Conservation (phyloP, 805 yeast species). For the Priceomyces carsonii region DNA sequence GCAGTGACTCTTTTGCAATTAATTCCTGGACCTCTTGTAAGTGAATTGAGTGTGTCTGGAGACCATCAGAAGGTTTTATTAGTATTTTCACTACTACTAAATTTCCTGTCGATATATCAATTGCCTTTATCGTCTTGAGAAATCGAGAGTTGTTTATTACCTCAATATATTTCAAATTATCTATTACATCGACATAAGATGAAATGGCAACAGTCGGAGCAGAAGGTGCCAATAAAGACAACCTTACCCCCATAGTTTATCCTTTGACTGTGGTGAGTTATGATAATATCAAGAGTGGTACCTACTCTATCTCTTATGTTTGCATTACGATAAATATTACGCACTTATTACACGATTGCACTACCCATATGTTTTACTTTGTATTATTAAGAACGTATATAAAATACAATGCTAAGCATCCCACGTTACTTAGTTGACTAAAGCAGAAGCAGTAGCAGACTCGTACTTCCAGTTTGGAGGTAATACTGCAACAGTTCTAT, state of each 20-base stretch:
- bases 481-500: conserved; percentile 98
- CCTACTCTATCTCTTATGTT: too few species aligned
- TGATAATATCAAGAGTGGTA: too few species aligned
- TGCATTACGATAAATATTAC: too few species aligned
- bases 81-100: conserved; percentile 74
- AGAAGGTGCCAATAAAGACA: conserved; percentile 84
- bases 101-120: conserved; percentile 64
- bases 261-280: too few species aligned
- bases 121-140: conserved; percentile 80
- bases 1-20: conserved; percentile 34
- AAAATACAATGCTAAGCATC: conserved; percentile 8
- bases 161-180: conserved; percentile 70
- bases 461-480: conserved; percentile 99
- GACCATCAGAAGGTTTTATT: conserved; percentile 51
- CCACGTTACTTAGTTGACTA: conserved; percentile 78
- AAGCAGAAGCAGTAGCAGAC: conserved; percentile 99
- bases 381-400: conserved; percentile 3
- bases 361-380: too few species aligned
- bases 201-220: conserved; percentile 91
- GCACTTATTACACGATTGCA: too few species aligned
- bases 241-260: conserved; percentile 76
- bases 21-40: conserved; percentile 26
- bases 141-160: conserved; percentile 81
- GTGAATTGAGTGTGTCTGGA: conserved; percentile 17
- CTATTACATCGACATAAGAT: conserved; percentile 81